Evolutionary conservation across 148 eudicot genomes (phyloP).

Genomic region (Fallopia convolvulus): DNA sequence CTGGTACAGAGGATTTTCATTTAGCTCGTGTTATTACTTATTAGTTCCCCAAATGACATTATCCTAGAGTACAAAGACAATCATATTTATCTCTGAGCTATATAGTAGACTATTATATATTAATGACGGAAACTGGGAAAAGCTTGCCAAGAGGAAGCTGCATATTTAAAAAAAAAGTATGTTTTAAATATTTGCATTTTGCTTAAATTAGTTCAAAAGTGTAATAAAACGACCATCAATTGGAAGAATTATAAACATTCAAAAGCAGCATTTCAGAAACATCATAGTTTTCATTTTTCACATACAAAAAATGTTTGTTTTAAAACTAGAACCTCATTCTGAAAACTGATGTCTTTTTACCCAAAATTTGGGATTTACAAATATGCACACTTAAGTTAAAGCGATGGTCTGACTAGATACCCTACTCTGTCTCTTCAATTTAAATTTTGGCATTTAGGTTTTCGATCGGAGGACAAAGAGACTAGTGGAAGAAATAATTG

Average conservation of each 20-base stretch:
- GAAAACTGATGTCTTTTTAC: neutral
- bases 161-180: neutral
- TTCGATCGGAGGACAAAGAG: conserved; percentile 64
- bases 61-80: neutral
- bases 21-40: neutral
- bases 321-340: neutral
- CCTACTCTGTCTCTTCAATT: conserved; percentile 3
- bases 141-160: neutral
- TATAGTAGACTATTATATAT: neutral
- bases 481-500: conserved; percentile 88
- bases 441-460: conserved; percentile 33
- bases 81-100: neutral
- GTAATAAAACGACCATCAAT: neutral
- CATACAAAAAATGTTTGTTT: neutral
- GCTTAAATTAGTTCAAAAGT: neutral
- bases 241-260: neutral
- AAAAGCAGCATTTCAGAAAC: neutral
- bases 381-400: neutral
- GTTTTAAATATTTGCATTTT: neutral
- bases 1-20: conserved; percentile 36
- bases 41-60: neutral
- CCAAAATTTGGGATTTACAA: neutral
- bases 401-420: neutral
- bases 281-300: neutral
- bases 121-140: neutral